Base-by-base conservation (phyloP, 306 rosid species). In the Biancaea sappan region DNA sequence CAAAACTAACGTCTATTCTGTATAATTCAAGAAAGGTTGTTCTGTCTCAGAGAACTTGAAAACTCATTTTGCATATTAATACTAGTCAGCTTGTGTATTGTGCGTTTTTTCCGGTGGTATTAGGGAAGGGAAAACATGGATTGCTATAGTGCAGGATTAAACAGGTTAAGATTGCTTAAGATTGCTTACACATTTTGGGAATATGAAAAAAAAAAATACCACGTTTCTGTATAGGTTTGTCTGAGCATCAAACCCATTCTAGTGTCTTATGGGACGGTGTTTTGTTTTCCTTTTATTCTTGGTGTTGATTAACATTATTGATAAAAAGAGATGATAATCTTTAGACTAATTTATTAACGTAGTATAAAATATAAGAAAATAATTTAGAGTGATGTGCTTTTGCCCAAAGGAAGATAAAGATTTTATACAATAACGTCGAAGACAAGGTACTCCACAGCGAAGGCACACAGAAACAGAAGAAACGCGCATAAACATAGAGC, bases 21-120 rank as follows among this genome's bases (percentile, higher is more conserved):
- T 68, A 61, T 60, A 47, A 53, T 68, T 57, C 80, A 35, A 72
- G 56, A 32, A 76, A 35, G 76, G 73, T 79, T 79, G 79, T 48
- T 35, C 58, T 54, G 29, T 26, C 19, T 66, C 64, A 62, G 19
- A 68, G 72, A 58, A 66, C 63, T 69, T 80, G 40, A 21, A 74
- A 62, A 54, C 6, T 16, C 66, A 37, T 58, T 18, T 48, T 47
- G 10, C 26, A 41, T 59, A 26, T 50, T 37, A 68, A 46, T 74
- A 53, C 46, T 7, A n/a, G 41, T 29, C 65, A 31, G 40, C 5
- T 59, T 59, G 7, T 59, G 25, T 31, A 26, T 59, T 8, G 25
- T 59, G 37, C 28, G 34, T 6, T 6, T 54, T 50, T 19, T 13
- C 15, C 8, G 8, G 60, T 3, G 64, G 22, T 6, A 26, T n/a